Percentiles rank a stretch among this genome's conserved stretches.
These are phyloP conservation scores for Aspergillus sp. DNA, from an alignment of 2,329 filamentous ascomycete genomes.

Conservation along the genomic window DNA sequence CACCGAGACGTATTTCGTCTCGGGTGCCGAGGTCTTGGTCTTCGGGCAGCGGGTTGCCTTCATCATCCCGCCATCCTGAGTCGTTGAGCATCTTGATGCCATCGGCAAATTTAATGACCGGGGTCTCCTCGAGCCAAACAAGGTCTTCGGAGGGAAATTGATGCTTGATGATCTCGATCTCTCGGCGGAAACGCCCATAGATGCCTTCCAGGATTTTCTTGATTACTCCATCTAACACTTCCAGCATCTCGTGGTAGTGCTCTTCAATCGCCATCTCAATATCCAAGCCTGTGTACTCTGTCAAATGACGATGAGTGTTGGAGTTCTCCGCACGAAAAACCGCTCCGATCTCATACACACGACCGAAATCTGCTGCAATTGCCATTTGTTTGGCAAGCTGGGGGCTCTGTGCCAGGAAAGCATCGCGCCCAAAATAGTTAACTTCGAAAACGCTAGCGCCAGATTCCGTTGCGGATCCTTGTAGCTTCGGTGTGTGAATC, in stretches of 20 bases:
- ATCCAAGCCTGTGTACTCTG: constrained; percentile 91
- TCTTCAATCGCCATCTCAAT: constrained; percentile 88
- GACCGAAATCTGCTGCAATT: constrained; percentile 83
- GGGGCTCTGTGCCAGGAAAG: constrained; percentile 87
- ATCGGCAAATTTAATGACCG: constrained; percentile 75
- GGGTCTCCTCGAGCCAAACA: constrained; percentile 82
- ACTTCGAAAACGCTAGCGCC: constrained; percentile 89
- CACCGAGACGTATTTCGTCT: constrained; percentile 82
- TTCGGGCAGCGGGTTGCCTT: constrained; percentile 68
- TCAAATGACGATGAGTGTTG: constrained; percentile 91
- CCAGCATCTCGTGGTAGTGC: constrained; percentile 85
- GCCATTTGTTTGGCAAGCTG: constrained; percentile 92
- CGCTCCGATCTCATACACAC: constrained; percentile 84
- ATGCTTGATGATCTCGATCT: constrained; percentile 76
- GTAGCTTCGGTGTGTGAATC: constrained; percentile 90
- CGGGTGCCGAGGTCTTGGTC: constrained; percentile 81
- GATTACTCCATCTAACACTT: constrained; percentile 74
- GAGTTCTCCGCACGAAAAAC: constrained; percentile 95
- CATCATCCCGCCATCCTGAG: constrained; percentile 73
- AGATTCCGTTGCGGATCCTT: constrained; percentile 86
- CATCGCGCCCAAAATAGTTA: constrained; percentile 84
- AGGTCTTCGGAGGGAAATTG: constrained; percentile 86
- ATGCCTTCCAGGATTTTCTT: constrained; percentile 75
- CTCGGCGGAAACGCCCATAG: constrained; percentile 66
- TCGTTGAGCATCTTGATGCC: constrained; percentile 78